Evolutionary conservation across 148 eudicot genomes (phyloP).

Genomic region (Agrostemma githago): DNA sequence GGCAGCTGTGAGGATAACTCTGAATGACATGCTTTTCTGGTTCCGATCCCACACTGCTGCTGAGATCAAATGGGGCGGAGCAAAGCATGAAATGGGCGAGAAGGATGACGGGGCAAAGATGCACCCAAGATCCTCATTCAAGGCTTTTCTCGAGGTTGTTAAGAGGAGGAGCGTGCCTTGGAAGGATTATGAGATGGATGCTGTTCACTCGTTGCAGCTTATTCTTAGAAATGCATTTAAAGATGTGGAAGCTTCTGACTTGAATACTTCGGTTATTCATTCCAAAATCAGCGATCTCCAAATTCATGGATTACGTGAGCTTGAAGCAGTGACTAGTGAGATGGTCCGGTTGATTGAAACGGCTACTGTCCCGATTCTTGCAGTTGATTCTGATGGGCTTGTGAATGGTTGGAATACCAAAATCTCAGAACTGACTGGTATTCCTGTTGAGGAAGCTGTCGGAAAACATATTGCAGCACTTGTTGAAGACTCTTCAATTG

Average conservation of each 20-base stretch:
- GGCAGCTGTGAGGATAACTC: constrained; percentile 72
- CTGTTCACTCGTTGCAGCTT: constrained; percentile 90
- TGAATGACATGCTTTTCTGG: constrained; percentile 83
- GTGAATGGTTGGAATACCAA: constrained; percentile 94
- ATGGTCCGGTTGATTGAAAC: constrained; percentile 96
- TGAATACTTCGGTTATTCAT: constrained; percentile 44
- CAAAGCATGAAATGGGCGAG: constrained; percentile 67
- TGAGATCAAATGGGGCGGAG: constrained; percentile 91
- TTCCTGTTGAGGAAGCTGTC: constrained; percentile 61
- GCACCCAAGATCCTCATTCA: constrained; percentile 94
- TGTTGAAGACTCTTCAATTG: constrained; percentile 73
- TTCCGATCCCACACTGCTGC: constrained; percentile 86
- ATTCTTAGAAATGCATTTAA: constrained; percentile 74
- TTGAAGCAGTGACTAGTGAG: constrained; percentile 80
- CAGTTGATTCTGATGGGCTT: constrained; percentile 71
- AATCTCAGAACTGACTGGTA: constrained; percentile 75
- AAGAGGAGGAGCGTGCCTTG: constrained; percentile 81
- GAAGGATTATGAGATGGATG: constrained; percentile 97
- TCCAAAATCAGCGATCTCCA: constrained; percentile 58
- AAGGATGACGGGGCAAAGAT: constrained; percentile 74
- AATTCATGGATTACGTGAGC: constrained; percentile 68
- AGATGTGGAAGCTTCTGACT: constrained; percentile 41
- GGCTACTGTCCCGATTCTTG: constrained; percentile 85
- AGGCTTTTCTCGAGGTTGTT: constrained; percentile 90
- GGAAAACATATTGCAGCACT: constrained; percentile 64